These are phyloP conservation scores for Candida loeiensis DNA, from an alignment of 805 yeast species.

Conservation along the genomic window DNA sequence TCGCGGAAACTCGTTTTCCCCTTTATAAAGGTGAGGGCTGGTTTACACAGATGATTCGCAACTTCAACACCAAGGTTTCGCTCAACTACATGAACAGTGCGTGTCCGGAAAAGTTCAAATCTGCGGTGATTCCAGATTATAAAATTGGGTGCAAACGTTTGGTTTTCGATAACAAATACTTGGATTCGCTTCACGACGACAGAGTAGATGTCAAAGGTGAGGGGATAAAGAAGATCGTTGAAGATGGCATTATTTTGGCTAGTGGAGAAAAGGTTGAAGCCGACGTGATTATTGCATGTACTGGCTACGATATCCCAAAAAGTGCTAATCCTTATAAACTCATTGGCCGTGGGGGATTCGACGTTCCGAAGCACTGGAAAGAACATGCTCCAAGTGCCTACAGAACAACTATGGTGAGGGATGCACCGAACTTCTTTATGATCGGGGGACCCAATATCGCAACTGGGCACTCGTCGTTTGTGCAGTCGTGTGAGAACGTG, in stretches of 20 bases:
- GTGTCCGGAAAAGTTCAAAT: slow-evolving; percentile 33
- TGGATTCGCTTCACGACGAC: slow-evolving; percentile 31
- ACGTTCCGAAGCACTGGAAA: slow-evolving; percentile 24
- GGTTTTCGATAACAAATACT: slow-evolving; percentile 36
- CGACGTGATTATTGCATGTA: slow-evolving; percentile 41
- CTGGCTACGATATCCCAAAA: slow-evolving; percentile 32
- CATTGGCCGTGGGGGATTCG: slow-evolving; percentile 25
- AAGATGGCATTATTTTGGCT: slow-evolving; percentile 26
- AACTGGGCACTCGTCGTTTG: slow-evolving; percentile 42
- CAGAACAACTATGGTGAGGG: slow-evolving; percentile 29
- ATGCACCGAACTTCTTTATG: slow-evolving; percentile 33
- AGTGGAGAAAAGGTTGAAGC: slow-evolving; percentile 28
- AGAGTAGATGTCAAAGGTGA: slow-evolving; percentile 23
- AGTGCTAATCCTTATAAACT: slow-evolving; percentile 17
- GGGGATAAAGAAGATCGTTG: slow-evolving; percentile 24
- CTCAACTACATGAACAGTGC: slow-evolving; percentile 23
- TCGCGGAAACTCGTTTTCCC: slow-evolving; percentile 36
- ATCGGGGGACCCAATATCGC: slow-evolving; percentile 42
- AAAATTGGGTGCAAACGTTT: slow-evolving; percentile 42
- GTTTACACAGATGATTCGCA: slow-evolving; percentile 25
- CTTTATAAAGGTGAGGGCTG: slow-evolving; percentile 30
- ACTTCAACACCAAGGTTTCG: slow-evolving; percentile 19
- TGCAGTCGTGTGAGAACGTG: slow-evolving; percentile 36
- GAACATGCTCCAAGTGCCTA: slow-evolving; percentile 34
- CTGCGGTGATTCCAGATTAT: slow-evolving; percentile 32